These are phyloP conservation scores for Rhizopogon vulgaris DNA, from an alignment of 768 basidiomycete genomes.

Conservation along the genomic window DNA sequence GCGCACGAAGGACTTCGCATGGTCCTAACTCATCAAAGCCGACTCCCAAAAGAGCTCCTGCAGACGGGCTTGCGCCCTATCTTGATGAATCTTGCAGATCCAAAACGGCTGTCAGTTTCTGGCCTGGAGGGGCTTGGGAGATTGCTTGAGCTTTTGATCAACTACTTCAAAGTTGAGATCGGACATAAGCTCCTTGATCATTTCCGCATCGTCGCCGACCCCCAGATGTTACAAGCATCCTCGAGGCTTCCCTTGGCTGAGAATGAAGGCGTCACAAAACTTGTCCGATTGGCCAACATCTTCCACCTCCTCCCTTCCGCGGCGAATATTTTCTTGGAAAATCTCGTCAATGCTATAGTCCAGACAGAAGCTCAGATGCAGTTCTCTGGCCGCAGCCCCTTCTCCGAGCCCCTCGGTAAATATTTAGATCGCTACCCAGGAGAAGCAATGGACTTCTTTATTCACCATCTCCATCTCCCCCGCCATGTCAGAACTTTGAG, in stretches of 20 bases:
- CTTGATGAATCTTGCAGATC: slow-evolving; percentile 95
- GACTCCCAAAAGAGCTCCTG: slow-evolving; percentile 90
- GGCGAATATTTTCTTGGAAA: slow-evolving; percentile 86
- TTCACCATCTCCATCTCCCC: slow-evolving; percentile 70
- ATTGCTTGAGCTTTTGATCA: slow-evolving; percentile 87
- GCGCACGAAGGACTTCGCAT: slow-evolving; percentile 90
- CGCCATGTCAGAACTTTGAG: slow-evolving; percentile 79
- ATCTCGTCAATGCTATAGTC: slow-evolving; percentile 81
- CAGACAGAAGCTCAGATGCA: slow-evolving; percentile 90
- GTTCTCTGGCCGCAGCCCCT: slow-evolving; percentile 84
- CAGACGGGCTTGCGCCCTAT: slow-evolving; percentile 96
- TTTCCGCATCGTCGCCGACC: slow-evolving; percentile 88
- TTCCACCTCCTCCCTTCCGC: slow-evolving; percentile 94
- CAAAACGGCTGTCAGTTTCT: slow-evolving; percentile 86
- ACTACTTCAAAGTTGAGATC: slow-evolving; percentile 99
- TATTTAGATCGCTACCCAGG: slow-evolving; percentile 87
- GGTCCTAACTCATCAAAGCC: slow-evolving; percentile 83
- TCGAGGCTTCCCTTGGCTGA: slow-evolving; percentile 76
- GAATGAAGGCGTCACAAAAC: slow-evolving; percentile 87
- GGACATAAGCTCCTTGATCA: slow-evolving; percentile 96
- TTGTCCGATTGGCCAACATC: slow-evolving; percentile 93
- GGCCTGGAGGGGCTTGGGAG: slow-evolving; percentile 93
- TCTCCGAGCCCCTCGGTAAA: slow-evolving; percentile 86
- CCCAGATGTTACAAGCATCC: slow-evolving; percentile 74
- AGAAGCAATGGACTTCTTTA: slow-evolving; percentile 82